Evolutionary conservation across 495 filamentous ascomycete genomes (phyloP), one percentile per base, ranked within the genome.

Genomic region (Aspergillus olivimuriae): DNA sequence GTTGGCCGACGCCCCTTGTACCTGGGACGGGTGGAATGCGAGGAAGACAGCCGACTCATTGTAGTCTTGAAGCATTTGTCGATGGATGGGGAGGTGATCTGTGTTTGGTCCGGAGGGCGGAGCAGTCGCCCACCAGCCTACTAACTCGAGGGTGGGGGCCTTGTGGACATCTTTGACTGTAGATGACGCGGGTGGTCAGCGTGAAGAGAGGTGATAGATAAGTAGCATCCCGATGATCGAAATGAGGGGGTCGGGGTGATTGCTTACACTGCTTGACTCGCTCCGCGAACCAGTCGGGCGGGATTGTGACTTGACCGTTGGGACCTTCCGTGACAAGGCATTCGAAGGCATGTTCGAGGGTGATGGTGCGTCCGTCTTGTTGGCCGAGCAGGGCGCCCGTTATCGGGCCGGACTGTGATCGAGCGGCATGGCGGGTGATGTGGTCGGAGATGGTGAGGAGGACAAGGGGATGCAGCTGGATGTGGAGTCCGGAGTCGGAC

Each of bases 371-470:
- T 22, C 91, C 94, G 65, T 89, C 83, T 47, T 95, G 91, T 52
- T 91, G 84, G 30, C 92, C 92, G 4, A 99, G 57, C 2, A 99
- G 73, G 23, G 83, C 90, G 43, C 92, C 94, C 20, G 94, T 78
- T 23, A 96, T 76, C 4, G 88, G 88, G 0, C 83, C 85, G 33
- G 73, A 61, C 40, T 86, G 77, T 37, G 76, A 72, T 21, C 94
- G 81, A 31, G 92, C 76, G 11, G 81, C 86, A 65, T 92, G 89
- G 39, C 92, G 80, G 32, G 91, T 94, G 60, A 96, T 89, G 63
- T 89, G 91, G 69, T 99, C 92, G 39, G 90, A 95, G 47, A 99
- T 90, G 15, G 86, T 94, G 65, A 99, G 87, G 39, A 97, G 81
- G 22, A 94, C 87, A 8, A 99, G 82, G 32, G 92, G 92, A 57